Conservation (phyloP, 495 filamentous ascomycete species). For the Podospora appendiculata region DNA sequence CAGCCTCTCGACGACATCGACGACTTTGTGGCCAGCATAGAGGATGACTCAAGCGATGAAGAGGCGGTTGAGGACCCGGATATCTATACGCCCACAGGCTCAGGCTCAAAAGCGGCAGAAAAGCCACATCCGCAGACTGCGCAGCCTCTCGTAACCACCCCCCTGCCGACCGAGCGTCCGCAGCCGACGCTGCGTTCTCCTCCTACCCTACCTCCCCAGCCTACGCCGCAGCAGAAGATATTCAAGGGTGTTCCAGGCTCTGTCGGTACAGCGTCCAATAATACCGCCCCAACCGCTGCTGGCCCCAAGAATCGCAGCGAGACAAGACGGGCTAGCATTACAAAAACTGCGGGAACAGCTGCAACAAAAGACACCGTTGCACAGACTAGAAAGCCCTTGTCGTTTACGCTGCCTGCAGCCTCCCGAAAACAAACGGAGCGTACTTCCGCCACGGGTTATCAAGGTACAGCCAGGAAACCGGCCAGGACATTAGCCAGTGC, state of each 20-base stretch:
- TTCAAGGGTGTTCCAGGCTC: no score
- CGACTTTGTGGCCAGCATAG: background rate
- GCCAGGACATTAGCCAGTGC: background rate
- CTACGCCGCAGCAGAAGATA: no score
- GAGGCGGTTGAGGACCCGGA: constrained; percentile 10
- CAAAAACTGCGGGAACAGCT: background rate
- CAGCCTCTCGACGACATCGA: constrained; percentile 5
- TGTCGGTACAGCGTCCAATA: no score
- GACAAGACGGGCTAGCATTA: background rate
- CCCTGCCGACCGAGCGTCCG: no score
- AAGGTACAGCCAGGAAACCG: constrained; percentile 20
- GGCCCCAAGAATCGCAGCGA: background rate
- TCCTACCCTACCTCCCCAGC: no score
- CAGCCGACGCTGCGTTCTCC: no score
- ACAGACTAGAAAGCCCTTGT: background rate
- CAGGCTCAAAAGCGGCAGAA: background rate
- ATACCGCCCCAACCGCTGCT: no score
- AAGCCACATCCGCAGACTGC: no score
- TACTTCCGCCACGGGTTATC: constrained; percentile 16
- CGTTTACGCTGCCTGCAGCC: background rate
- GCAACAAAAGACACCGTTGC: background rate
- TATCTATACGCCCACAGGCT: background rate
- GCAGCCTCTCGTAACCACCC: no score
- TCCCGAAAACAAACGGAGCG: constrained; percentile 1
- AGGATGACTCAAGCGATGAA: constrained; percentile 8